A percentile compares a stretch with the other conserved stretches of the same genome.
These are phyloP conservation scores for Noccaea bulbosa DNA, from an alignment of 345 rosid species.

Conservation along the genomic window DNA sequence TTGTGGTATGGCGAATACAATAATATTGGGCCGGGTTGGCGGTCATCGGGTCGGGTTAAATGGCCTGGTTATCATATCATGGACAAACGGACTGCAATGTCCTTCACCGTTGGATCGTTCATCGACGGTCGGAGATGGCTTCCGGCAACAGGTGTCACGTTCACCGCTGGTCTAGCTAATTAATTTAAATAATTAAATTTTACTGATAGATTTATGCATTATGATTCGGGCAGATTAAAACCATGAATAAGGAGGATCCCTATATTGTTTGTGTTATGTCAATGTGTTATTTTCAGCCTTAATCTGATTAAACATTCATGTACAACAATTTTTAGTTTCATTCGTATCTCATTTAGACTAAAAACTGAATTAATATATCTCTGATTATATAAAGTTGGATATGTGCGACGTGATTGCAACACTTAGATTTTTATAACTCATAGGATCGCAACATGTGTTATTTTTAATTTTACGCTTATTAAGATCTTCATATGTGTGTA, in stretches of 20 bases:
- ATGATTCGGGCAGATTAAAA: background rate
- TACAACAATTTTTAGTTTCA: background rate
- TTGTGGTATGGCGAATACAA: slow-evolving; percentile 82
- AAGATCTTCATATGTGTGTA: too few species aligned
- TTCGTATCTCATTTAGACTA: background rate
- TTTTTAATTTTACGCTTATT: too few species aligned
- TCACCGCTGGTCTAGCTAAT: slow-evolving; percentile 59
- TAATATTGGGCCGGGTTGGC: slow-evolving; percentile 71
- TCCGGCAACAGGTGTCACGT: slow-evolving; percentile 64
- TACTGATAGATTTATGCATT: too few species aligned
- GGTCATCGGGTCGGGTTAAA: slow-evolving; percentile 52
- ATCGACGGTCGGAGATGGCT: slow-evolving; percentile 72
- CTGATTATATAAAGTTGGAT: too few species aligned
- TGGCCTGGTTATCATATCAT: slow-evolving; percentile 88
- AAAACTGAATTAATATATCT: too few species aligned
- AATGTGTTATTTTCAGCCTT: background rate
- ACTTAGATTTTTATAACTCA: too few species aligned
- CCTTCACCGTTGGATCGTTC: slow-evolving; percentile 65
- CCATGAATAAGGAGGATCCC: background rate
- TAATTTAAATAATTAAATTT: slow-evolving; percentile 2
- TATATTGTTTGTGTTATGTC: background rate
- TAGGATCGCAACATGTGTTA: too few species aligned
- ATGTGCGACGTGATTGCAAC: too few species aligned
- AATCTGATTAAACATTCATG: background rate
- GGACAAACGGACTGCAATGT: slow-evolving; percentile 55